Base-by-base conservation (phyloP, 2,329 filamentous ascomycete species). In the Calonectria montana region DNA sequence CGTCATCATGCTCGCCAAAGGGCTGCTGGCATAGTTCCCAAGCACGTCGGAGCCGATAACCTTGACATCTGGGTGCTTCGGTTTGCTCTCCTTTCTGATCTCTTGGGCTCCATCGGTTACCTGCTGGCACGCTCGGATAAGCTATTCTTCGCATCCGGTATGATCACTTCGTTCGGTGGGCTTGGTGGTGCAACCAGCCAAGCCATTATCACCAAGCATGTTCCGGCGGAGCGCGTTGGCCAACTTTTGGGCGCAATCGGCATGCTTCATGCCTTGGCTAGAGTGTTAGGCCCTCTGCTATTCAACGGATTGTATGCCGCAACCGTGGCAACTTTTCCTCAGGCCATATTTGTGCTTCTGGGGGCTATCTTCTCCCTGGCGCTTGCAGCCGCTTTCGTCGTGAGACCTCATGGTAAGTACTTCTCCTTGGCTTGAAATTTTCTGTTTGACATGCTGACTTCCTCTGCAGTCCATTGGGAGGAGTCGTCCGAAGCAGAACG, bases 181-280 rank as follows among this genome's bases (percentile, higher is more conserved):
- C 92, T 98, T 55, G 96, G 93, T 0, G 93, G 93, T 41, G 96
- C 97, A 1, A 97, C 94, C 0, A 87, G 97, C 62, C 95, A 97
- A 80, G 93, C 94, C 1, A 90, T 93, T 0, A 86, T 98, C 63
- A 98, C 95, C 23, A 98, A 98, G 81, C 97, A 98, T 82, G 93
- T 98, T 0, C 94, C 96, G 0, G 88, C 91, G 0, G 94, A 97
- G 74, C 90, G 90, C 57, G 93, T 97, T 0, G 97, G 97, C 0
- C 92, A 97, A 81, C 86, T 98, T n/a, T 88, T 99, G 0, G 97
- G 97, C 25, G 96, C 95, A 1, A 93, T 93, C 18, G 97, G 96
- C 0, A 86, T 98, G 73, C 84, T 98, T 70, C 96, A 98, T 83
- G 94, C 95, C 1, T 84, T 98, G 41, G 91, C 94, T 3, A 88